Percentiles rank a stretch among this genome's conserved stretches.
Conservation (phyloP, 2,329 filamentous ascomycete genomes). For the Ilyonectria robusta region DNA sequence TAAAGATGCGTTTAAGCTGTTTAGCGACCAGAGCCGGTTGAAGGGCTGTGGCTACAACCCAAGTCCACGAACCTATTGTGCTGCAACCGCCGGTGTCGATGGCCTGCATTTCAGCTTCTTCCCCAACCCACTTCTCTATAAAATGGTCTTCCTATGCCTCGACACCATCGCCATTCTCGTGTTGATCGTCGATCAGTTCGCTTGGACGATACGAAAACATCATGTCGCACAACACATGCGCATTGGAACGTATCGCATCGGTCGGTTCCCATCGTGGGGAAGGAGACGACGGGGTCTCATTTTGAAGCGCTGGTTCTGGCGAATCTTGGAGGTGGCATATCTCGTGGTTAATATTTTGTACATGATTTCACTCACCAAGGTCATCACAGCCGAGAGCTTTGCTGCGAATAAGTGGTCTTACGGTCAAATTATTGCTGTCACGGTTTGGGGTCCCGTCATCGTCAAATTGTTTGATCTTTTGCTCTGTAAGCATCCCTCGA, state of each 20-base stretch:
- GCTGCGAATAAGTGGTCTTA: constrained; percentile 54
- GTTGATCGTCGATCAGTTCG: constrained; percentile 53
- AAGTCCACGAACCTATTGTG: constrained; percentile 57
- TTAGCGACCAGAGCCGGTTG: constrained; percentile 51
- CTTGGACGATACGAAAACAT: constrained; percentile 56
- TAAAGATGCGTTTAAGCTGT: constrained; percentile 52
- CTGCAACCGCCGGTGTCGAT: constrained; percentile 52
- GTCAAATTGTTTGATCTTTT: constrained; percentile 57
- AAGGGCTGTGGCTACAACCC: constrained; percentile 54
- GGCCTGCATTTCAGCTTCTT: constrained; percentile 55
- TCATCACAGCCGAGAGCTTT: constrained; percentile 55
- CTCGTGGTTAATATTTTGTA: constrained; percentile 57
- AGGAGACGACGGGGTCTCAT: constrained; percentile 48
- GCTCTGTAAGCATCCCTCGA: constrained; percentile 49
- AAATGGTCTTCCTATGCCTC: constrained; percentile 55
- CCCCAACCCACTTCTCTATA: constrained; percentile 55
- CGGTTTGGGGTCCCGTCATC: constrained; percentile 57
- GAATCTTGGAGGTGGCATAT: constrained; percentile 54
- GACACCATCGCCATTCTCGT: constrained; percentile 54
- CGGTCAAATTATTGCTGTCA: constrained; percentile 57
- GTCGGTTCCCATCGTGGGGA: constrained; percentile 50
- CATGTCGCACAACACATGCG: constrained; percentile 49
- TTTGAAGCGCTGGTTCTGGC: constrained; percentile 52
- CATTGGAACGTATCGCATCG: constrained; percentile 51
- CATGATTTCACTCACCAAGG: constrained; percentile 53